These are phyloP conservation scores for Torrubiella hemipterigena DNA, from an alignment of 2,329 filamentous ascomycete genomes.

Conservation along the genomic window DNA sequence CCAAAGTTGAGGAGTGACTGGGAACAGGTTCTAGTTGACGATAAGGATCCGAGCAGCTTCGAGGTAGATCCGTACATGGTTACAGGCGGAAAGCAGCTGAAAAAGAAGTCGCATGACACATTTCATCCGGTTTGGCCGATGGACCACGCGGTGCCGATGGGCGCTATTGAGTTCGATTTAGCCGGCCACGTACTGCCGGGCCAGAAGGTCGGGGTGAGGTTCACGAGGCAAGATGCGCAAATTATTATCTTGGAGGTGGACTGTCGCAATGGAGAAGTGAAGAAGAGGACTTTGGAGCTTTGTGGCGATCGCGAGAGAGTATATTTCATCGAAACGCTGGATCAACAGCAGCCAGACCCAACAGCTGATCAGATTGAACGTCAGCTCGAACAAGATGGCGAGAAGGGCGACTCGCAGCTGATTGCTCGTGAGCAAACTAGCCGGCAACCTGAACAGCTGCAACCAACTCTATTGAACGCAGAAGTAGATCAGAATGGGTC, in stretches of 20 bases:
- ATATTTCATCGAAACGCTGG: background rate
- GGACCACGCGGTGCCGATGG: background rate
- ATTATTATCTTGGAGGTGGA: no score
- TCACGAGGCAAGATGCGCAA: no score
- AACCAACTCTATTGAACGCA: background rate
- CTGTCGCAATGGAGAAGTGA: no score
- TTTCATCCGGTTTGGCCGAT: background rate
- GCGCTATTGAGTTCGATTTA: background rate
- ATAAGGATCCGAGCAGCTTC: background rate
- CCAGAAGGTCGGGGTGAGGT: no score
- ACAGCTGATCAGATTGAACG: background rate
- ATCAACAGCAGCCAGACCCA: background rate
- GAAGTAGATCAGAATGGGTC: background rate
- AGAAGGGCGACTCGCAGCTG: background rate
- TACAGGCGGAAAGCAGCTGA: background rate
- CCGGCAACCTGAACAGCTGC: background rate
- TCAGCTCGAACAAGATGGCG: background rate
- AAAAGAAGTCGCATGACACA: background rate
- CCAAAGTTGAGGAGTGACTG: background rate
- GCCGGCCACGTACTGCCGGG: background rate
- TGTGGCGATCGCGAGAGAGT: background rate
- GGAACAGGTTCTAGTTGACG: no score
- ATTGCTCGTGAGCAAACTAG: background rate
- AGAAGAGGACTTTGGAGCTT: background rate
- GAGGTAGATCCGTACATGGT: background rate